Conservation (phyloP, 257 asterid genomes). For the Mentha longifolia region DNA sequence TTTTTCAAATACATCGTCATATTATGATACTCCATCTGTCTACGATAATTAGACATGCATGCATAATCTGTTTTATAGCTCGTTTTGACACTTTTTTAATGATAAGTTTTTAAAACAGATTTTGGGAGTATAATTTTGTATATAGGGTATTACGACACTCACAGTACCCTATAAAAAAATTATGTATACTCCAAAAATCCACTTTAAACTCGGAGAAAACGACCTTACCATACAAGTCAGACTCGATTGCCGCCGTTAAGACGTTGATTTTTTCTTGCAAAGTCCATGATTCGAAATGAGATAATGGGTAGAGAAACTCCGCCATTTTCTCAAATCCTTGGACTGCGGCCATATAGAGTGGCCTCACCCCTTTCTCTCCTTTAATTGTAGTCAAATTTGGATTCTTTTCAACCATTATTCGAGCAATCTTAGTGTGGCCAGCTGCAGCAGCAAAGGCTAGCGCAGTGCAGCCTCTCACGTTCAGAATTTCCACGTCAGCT, state of each 20-base stretch:
- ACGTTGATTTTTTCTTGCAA: conserved; percentile 12
- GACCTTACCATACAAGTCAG: conserved; percentile 28
- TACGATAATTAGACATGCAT: no score
- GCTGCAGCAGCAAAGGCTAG: conserved; percentile 47
- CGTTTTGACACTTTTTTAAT: no score
- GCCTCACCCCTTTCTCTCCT: conserved; percentile 18
- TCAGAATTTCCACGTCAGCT: conserved; percentile 24
- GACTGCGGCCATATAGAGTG: conserved; percentile 42
- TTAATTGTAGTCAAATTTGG: conserved; percentile 1
- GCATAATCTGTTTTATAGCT: no score
- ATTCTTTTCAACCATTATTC: background rate
- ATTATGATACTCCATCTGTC: no score
- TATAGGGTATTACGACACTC: no score
- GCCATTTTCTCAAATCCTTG: conserved; percentile 36
- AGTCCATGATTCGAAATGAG: conserved; percentile 20
- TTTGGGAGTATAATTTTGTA: no score
- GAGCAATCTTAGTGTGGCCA: conserved; percentile 37
- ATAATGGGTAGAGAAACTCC: conserved; percentile 8
- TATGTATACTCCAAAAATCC: no score
- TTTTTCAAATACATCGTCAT: no score
- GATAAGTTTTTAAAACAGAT: no score
- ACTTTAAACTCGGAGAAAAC: no score
- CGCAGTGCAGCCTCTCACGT: conserved; percentile 37
- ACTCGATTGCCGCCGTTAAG: conserved; percentile 31
- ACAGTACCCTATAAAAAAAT: no score